Percentiles rank a stretch among this genome's conserved stretches.
phyloP scores from a whole-genome alignment of 768 basidiomycete species.

The Leucocoprinus sp. region DNA sequence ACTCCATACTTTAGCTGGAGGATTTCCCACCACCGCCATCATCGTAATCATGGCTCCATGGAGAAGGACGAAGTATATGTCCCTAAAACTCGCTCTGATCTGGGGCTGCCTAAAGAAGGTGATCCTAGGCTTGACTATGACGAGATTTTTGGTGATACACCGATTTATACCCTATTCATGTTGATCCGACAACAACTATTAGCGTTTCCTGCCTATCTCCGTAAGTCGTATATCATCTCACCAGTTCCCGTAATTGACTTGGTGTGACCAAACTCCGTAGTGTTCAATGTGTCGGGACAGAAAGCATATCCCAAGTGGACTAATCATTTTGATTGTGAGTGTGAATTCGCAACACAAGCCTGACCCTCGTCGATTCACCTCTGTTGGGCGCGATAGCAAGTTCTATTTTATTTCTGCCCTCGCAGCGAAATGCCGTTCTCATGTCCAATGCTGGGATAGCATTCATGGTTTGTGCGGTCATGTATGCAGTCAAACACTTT shows the following conservation, averaged over 20 bases:
- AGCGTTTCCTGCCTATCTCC: slow-evolving; percentile 54
- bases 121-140: slow-evolving; percentile 37
- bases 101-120: slow-evolving; percentile 36
- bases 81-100: slow-evolving; percentile 49
- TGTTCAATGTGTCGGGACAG: slow-evolving; percentile 57
- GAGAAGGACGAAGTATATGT: slow-evolving; percentile 53
- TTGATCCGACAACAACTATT: slow-evolving; percentile 50
- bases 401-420: slow-evolving; percentile 46
- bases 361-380: not conserved
- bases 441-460: slow-evolving; percentile 52
- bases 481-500: slow-evolving; percentile 26
- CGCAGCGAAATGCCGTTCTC: slow-evolving; percentile 43
- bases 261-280: slow-evolving; percentile 21
- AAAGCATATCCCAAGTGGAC: slow-evolving; percentile 52
- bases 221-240: slow-evolving; percentile 25
- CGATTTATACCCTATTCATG: slow-evolving; percentile 49
- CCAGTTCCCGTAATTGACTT: slow-evolving; percentile 9
- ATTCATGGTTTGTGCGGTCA: slow-evolving; percentile 35
- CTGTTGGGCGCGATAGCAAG: slow-evolving; percentile 36
- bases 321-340: slow-evolving; percentile 60
- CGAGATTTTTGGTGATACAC: slow-evolving; percentile 52
- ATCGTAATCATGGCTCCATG: slow-evolving; percentile 44
- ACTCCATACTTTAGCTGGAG: slow-evolving; percentile 50
- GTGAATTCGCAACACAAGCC: not conserved
- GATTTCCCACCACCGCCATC: slow-evolving; percentile 46